These are phyloP conservation scores for Tuctoria greenei DNA, from an alignment of 176 grass and related monocot species.

Conservation along the genomic window DNA sequence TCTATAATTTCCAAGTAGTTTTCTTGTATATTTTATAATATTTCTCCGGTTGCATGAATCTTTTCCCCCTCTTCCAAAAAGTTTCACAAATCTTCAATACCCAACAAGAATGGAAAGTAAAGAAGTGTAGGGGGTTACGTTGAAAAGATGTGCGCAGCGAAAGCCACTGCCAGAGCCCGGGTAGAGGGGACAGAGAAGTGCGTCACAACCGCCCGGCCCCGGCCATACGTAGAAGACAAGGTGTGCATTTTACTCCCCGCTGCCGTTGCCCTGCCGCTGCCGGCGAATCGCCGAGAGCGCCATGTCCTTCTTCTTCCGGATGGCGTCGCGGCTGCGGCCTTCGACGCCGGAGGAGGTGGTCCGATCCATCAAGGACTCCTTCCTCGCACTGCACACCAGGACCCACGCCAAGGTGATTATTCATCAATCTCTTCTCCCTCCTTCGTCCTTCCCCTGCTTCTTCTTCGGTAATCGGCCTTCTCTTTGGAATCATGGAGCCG, in stretches of 20 bases:
- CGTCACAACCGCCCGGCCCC: background rate
- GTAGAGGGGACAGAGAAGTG: slow-evolving; percentile 22
- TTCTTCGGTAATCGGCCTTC: background rate
- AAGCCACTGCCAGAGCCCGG: background rate
- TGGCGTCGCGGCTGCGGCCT: slow-evolving; percentile 52
- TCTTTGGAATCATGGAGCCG: background rate
- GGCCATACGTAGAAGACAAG: slow-evolving; percentile 8
- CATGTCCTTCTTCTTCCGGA: slow-evolving; percentile 86
- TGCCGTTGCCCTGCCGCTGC: slow-evolving; percentile 23
- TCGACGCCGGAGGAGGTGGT: slow-evolving; percentile 63
- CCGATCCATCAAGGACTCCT: slow-evolving; percentile 72
- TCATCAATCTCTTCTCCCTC: background rate
- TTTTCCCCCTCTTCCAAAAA: background rate
- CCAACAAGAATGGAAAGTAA: background rate
- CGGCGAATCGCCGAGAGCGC: slow-evolving; percentile 13
- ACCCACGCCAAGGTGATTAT: slow-evolving; percentile 65
- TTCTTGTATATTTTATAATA: too few relatives aligned
- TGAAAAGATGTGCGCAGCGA: background rate
- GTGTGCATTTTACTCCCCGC: slow-evolving; percentile 24
- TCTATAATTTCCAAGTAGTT: too few relatives aligned
- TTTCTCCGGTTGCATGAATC: background rate
- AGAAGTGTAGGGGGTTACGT: background rate
- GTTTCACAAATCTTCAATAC: background rate
- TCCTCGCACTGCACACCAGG: slow-evolving; percentile 82
- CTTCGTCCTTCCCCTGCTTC: background rate